Percentiles rank a stretch among this genome's conserved stretches.
Conservation (phyloP, 2,329 filamentous ascomycete species). For the Fusarium anthophilum region DNA sequence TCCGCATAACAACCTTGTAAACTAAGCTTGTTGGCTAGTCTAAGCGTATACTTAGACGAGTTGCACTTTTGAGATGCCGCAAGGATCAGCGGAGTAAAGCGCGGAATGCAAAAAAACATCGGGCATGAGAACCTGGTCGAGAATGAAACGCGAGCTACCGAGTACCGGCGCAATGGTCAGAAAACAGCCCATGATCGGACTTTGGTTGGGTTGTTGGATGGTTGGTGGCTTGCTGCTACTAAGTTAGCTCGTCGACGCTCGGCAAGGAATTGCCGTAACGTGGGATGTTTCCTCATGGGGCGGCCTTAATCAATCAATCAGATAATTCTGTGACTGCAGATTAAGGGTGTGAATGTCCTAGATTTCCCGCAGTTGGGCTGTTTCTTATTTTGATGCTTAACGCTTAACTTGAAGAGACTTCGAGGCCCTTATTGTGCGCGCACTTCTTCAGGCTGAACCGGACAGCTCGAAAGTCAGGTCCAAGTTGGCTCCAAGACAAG, state of each 20-base stretch:
- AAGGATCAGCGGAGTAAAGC: constrained; percentile 5
- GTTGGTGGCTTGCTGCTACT: constrained; percentile 32
- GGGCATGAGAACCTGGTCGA: not conserved
- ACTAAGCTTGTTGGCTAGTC: not conserved
- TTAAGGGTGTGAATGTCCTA: constrained; percentile 5
- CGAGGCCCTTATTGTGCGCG: not conserved
- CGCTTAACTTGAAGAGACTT: not conserved
- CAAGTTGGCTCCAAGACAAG: not conserved
- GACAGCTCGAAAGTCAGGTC: not conserved
- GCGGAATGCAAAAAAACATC: not conserved
- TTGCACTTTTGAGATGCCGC: constrained; percentile 15
- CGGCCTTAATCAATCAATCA: constrained; percentile 24
- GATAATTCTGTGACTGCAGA: constrained; percentile 2
- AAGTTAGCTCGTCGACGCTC: constrained; percentile 21
- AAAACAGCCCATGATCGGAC: constrained; percentile 24
- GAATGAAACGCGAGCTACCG: not conserved
- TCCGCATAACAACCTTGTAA: constrained; percentile 12
- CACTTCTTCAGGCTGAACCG: not conserved
- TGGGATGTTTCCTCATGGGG: constrained; percentile 21
- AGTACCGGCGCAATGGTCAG: not conserved
- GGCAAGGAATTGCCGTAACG: constrained; percentile 42
- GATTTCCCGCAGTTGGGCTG: constrained; percentile 17
- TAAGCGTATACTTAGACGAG: constrained; percentile 4
- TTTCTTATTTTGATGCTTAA: not conserved
- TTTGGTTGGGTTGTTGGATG: constrained; percentile 14